Evolutionary conservation across 2,329 filamentous ascomycete genomes (phyloP).

Genomic region (Alternaria dauci): DNA sequence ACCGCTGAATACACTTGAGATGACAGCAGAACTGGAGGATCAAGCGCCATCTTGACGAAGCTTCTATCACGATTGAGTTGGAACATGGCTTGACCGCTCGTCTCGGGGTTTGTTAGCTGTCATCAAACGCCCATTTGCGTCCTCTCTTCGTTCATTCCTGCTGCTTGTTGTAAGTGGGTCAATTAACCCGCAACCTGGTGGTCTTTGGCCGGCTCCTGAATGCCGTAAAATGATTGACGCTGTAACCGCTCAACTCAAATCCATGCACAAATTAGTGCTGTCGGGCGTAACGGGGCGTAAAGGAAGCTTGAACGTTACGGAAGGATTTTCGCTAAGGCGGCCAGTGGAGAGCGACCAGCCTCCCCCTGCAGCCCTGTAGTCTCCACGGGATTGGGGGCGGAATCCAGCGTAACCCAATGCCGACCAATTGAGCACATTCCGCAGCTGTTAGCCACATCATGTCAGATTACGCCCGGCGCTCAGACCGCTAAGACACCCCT

Average conservation of each 20-base stretch:
- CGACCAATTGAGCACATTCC: constrained; percentile 23
- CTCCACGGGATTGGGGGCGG: constrained; percentile 22
- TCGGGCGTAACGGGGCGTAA: constrained; percentile 27
- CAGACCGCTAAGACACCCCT: constrained; percentile 15
- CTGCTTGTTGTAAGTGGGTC: constrained; percentile 13
- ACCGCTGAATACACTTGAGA: not conserved
- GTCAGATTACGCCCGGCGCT: constrained; percentile 39
- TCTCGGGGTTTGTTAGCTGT: constrained; percentile 17
- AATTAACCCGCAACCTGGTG: constrained; percentile 11
- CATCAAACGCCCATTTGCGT: constrained; percentile 31
- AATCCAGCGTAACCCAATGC: constrained; percentile 7
- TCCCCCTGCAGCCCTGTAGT: constrained; percentile 19
- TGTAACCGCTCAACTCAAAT: constrained; percentile 23
- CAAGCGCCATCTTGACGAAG: constrained; percentile 6
- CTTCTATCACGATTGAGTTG: not conserved
- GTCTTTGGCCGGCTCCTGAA: not conserved
- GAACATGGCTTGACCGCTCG: constrained; percentile 8
- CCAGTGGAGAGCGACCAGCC: constrained; percentile 16
- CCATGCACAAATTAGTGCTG: constrained; percentile 21
- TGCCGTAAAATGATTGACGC: constrained; percentile 22
- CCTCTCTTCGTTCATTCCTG: constrained; percentile 6
- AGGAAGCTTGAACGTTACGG: constrained; percentile 26
- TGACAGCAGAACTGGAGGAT: not conserved
- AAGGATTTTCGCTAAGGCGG: constrained; percentile 27
- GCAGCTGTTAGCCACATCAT: constrained; percentile 24